These are phyloP conservation scores for Uronychia setigera DNA, from an alignment of 73 alveolate genomes.

Conservation along the genomic window DNA sequence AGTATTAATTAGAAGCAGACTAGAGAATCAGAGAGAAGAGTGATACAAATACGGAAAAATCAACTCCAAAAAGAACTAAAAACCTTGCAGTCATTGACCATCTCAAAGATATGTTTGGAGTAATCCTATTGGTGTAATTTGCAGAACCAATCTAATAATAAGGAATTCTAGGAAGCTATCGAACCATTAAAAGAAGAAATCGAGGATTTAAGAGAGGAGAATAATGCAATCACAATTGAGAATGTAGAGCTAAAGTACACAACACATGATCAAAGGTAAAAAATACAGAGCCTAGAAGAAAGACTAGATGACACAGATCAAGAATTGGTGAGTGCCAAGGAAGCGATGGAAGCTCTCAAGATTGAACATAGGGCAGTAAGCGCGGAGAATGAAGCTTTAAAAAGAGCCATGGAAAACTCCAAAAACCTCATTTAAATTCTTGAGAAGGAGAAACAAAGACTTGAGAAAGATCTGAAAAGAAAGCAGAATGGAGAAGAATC, in stretches of 20 bases:
- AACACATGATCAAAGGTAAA: constrained; percentile 13
- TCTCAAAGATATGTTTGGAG: background rate
- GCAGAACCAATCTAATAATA: background rate
- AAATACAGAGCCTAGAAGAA: constrained; percentile 12
- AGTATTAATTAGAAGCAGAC: background rate
- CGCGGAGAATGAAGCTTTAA: constrained; percentile 20
- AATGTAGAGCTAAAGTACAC: constrained; percentile 29
- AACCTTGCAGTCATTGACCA: background rate
- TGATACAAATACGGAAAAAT: background rate
- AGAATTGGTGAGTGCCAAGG: constrained; percentile 28
- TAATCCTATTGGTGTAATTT: background rate
- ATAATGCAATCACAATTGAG: constrained; percentile 26
- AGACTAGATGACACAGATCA: constrained; percentile 20
- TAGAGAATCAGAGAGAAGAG: background rate
- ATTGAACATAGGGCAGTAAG: constrained; percentile 29
- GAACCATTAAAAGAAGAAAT: constrained; percentile 19
- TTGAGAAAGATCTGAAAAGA: constrained; percentile 26
- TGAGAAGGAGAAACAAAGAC: constrained; percentile 34
- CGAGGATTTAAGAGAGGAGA: constrained; percentile 21
- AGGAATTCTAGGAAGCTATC: constrained; percentile 27
- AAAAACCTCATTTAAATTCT: constrained; percentile 40
- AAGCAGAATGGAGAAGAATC: constrained; percentile 12
- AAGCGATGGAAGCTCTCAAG: constrained; percentile 23
- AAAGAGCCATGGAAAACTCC: constrained; percentile 34
- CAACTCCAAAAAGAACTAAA: background rate